Conservation (phyloP, 2,329 filamentous ascomycete genomes). For the Trichoderma guizhouense region DNA sequence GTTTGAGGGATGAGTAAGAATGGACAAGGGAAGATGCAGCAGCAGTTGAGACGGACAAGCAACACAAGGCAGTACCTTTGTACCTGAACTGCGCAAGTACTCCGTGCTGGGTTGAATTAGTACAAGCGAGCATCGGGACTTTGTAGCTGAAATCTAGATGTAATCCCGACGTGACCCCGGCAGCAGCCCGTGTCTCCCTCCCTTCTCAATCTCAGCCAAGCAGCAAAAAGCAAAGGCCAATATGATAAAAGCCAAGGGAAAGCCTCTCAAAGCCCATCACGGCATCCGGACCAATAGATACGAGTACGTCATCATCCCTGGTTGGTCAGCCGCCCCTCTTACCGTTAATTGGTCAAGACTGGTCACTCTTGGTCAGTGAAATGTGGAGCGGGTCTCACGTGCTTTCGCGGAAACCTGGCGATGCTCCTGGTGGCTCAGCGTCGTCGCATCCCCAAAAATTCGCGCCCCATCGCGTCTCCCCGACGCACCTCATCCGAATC, state of each 20-base stretch:
- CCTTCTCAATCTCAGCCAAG: neutral
- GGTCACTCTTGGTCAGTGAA: neutral
- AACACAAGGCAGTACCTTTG: no score
- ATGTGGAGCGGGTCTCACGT: slow-evolving; percentile 35
- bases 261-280: neutral
- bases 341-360: neutral
- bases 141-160: neutral
- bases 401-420: slow-evolving; percentile 43
- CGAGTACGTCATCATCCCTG: slow-evolving; percentile 10
- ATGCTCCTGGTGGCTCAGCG: slow-evolving; percentile 29
- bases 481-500: slow-evolving; percentile 36
- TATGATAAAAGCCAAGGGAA: neutral
- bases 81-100: no score
- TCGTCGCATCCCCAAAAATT: slow-evolving; percentile 32
- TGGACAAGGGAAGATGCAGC: neutral
- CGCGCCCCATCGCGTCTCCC: slow-evolving; percentile 45
- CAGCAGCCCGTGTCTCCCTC: neutral
- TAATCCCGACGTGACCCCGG: neutral
- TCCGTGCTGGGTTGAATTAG: neutral
- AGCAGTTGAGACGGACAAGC: neutral
- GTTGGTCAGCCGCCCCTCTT: neutral
- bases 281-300: neutral
- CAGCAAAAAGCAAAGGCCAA: neutral
- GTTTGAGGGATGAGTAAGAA: neutral
- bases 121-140: neutral